Percentiles rank a stretch among this genome's conserved stretches.
Evolutionary conservation across 2,329 filamentous ascomycete genomes (phyloP).

Genomic region (Colletotrichum sp.): DNA sequence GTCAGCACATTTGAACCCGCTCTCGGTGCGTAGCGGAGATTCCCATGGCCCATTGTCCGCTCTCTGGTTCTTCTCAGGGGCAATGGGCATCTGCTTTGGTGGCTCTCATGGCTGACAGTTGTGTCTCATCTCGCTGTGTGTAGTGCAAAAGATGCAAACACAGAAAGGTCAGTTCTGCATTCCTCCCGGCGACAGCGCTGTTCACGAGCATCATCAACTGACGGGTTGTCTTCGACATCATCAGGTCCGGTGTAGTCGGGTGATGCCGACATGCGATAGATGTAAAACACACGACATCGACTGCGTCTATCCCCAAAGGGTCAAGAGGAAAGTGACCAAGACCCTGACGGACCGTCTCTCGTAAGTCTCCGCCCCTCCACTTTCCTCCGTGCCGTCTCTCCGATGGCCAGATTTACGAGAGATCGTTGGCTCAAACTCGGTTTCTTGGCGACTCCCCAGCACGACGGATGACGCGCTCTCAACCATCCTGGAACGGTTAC

Average conservation of each 20-base stretch:
- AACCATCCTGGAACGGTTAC: slow-evolving; percentile 32
- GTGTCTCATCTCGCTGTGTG: background rate
- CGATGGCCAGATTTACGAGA: background rate
- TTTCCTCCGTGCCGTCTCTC: background rate
- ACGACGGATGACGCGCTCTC: slow-evolving; percentile 23
- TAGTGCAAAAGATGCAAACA: slow-evolving; percentile 13
- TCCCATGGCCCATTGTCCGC: background rate
- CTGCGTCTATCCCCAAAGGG: slow-evolving; percentile 30
- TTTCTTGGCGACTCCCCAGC: background rate
- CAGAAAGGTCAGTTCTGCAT: background rate
- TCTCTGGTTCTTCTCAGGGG: background rate
- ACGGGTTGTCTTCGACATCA: background rate
- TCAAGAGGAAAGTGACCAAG: slow-evolving; percentile 28
- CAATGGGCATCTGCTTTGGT: background rate
- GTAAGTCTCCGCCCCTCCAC: background rate
- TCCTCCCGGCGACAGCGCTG: background rate
- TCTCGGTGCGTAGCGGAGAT: slow-evolving; percentile 11
- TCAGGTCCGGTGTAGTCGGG: slow-evolving; percentile 32
- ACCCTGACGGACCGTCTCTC: slow-evolving; percentile 11
- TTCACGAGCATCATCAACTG: background rate
- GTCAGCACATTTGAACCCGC: slow-evolving; percentile 5
- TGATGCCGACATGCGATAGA: slow-evolving; percentile 30
- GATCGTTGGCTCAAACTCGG: background rate
- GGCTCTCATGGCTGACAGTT: background rate
- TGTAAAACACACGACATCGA: slow-evolving; percentile 29